phyloP scores from a whole-genome alignment of 768 basidiomycete genomes.

The Suillus subluteus region DNA sequence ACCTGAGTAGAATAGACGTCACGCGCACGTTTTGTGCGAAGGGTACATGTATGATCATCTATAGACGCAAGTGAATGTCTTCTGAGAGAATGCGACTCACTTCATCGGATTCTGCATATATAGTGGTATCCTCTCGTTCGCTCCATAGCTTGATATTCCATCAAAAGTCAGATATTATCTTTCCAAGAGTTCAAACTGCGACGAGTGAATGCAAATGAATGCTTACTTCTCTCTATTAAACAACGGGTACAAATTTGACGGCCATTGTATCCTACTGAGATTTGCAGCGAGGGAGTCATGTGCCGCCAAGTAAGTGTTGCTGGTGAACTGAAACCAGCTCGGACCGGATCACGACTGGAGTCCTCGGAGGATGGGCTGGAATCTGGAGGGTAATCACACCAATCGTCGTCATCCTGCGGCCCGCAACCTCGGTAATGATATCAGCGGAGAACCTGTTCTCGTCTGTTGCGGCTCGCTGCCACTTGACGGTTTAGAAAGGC shows the following conservation, averaged over 20 bases:
- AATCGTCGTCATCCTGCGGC: not conserved
- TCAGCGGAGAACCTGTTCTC: not conserved
- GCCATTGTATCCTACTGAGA: constrained; percentile 46
- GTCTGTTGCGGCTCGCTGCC: not conserved
- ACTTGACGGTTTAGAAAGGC: not conserved
- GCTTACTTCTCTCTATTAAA: constrained; percentile 64
- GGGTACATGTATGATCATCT: constrained; percentile 83
- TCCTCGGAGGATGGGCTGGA: not conserved
- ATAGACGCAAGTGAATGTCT: constrained; percentile 13
- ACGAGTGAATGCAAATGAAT: constrained; percentile 3
- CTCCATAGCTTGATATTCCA: constrained; percentile 58
- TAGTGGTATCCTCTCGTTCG: constrained; percentile 65
- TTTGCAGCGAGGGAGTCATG: constrained; percentile 47
- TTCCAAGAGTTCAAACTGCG: not conserved
- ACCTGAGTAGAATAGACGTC: constrained; percentile 74
- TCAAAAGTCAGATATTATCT: constrained; percentile 6
- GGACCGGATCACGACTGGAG: not conserved
- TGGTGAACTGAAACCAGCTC: not conserved
- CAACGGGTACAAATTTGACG: constrained; percentile 57
- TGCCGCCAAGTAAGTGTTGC: not conserved
- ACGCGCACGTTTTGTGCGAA: constrained; percentile 79
- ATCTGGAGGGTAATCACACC: not conserved
- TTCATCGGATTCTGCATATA: constrained; percentile 72
- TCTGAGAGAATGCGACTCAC: constrained; percentile 39
- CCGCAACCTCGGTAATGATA: not conserved